A percentile compares a stretch with the other conserved stretches of the same genome.
Evolutionary conservation across 192 early-diverging fungal species (phyloP).

Genomic region (Coemansia sp.): DNA sequence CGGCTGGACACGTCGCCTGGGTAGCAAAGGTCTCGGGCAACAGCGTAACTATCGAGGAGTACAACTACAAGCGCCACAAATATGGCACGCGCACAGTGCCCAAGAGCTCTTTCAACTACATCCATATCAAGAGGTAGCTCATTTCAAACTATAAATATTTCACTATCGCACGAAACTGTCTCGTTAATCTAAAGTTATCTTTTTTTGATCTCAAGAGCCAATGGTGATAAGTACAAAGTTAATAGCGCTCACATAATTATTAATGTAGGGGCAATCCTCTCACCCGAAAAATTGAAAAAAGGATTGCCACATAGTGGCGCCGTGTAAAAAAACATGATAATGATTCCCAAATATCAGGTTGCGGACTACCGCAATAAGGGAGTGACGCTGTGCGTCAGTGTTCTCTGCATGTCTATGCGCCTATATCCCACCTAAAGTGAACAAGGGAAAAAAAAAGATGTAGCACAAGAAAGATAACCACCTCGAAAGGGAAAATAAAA

Average conservation of each 20-base stretch:
- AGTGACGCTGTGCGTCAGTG: conserved; percentile 10
- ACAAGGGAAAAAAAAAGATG: background rate
- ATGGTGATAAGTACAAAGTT: background rate
- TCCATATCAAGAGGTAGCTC: conserved; percentile 22
- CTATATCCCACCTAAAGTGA: background rate
- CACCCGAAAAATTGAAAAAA: background rate
- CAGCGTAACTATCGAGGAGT: conserved; percentile 28
- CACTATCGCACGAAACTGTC: background rate
- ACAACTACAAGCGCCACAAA: conserved; percentile 5
- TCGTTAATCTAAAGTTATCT: background rate
- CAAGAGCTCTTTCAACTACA: conserved; percentile 42
- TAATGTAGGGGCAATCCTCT: background rate
- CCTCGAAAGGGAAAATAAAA: background rate
- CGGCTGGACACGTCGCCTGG: conserved; percentile 38
- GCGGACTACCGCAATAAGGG: background rate
- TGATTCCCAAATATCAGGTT: conserved; percentile 2
- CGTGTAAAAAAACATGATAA: conserved; percentile 4
- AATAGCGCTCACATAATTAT: background rate
- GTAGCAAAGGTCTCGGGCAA: conserved; percentile 28
- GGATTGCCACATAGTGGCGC: conserved; percentile 4
- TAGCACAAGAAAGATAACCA: background rate
- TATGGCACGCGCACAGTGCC: conserved; percentile 38
- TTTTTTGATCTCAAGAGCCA: too few relatives aligned
- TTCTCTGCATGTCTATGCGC: background rate
- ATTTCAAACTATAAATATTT: background rate